Conservation (phyloP, 805 yeast genomes). For the Ogataea populi-albae region DNA sequence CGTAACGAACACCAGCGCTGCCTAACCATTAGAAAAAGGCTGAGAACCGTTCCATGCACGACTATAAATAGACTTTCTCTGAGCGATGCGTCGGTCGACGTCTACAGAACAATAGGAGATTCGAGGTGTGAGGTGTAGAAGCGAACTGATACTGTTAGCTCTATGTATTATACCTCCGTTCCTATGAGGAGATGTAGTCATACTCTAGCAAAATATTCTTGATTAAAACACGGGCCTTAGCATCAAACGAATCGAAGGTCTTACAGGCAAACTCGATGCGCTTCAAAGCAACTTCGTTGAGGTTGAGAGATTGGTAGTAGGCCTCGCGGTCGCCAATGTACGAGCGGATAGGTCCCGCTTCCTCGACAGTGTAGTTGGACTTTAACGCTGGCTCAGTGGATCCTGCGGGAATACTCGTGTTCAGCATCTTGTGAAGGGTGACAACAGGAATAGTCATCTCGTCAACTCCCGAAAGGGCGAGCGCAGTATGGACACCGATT, state of each 20-base stretch:
- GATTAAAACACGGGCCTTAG: neutral
- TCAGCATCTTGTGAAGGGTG: slow-evolving; percentile 23
- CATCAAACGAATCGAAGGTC: slow-evolving; percentile 15
- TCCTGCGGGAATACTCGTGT: slow-evolving; percentile 25
- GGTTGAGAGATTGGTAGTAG: slow-evolving; percentile 7
- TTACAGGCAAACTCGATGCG: slow-evolving; percentile 15
- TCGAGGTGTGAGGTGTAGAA: no score
- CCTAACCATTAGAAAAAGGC: no score
- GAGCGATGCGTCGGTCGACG: no score
- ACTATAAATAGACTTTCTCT: no score
- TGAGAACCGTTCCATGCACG: no score
- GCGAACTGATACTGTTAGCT: no score
- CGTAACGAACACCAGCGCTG: no score
- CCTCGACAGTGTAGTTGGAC: slow-evolving; percentile 11
- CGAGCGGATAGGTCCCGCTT: slow-evolving; percentile 15
- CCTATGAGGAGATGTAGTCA: slow-evolving; percentile 2
- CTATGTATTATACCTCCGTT: no score
- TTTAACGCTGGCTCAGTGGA: slow-evolving; percentile 10
- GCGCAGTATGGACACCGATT: slow-evolving; percentile 24
- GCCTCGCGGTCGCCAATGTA: slow-evolving; percentile 12
- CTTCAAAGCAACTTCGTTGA: slow-evolving; percentile 9
- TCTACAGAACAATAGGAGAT: no score
- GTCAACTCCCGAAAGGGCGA: slow-evolving; percentile 32
- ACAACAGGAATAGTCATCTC: slow-evolving; percentile 31
- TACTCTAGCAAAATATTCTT: slow-evolving; percentile 1